Percentiles rank a stretch among this genome's conserved stretches.
Conservation (phyloP, 2,329 filamentous ascomycete genomes). For the Fonsecaea erecta region DNA sequence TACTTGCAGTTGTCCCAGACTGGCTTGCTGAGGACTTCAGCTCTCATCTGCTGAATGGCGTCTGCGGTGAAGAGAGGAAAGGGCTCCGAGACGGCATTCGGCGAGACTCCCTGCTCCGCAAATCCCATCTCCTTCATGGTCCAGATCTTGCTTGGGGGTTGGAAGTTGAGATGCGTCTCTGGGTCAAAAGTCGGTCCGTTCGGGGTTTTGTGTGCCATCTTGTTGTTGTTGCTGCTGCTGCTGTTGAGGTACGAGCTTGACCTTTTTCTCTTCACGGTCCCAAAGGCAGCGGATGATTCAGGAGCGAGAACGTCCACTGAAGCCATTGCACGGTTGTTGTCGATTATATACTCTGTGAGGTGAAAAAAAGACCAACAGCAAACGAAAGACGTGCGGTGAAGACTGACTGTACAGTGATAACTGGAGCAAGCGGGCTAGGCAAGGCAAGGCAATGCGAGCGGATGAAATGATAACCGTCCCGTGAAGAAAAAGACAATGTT, state of each 20-base stretch:
- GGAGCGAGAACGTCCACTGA: conserved; percentile 28
- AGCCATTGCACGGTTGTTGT: conserved; percentile 25
- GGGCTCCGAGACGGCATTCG: conserved; percentile 64
- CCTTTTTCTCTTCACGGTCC: conserved; percentile 23
- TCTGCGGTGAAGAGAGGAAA: conserved; percentile 66
- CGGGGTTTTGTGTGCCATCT: conserved; percentile 36
- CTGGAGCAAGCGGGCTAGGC: not conserved
- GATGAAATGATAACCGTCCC: not conserved
- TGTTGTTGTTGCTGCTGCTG: too few species aligned
- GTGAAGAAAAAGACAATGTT: not conserved
- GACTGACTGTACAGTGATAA: not conserved
- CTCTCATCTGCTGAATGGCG: conserved; percentile 64
- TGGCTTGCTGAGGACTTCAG: conserved; percentile 61
- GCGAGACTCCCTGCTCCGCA: conserved; percentile 61
- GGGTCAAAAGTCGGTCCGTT: conserved; percentile 53
- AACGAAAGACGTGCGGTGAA: not conserved
- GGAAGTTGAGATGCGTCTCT: conserved; percentile 58
- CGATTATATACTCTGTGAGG: conserved; percentile 1
- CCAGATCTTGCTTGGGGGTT: conserved; percentile 55
- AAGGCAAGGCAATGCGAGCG: conserved; percentile 1
- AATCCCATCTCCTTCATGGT: conserved; percentile 68
- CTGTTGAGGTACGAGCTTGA: conserved; percentile 16
- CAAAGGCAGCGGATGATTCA: conserved; percentile 8
- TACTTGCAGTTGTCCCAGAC: conserved; percentile 62
- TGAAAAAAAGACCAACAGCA: not conserved